Evolutionary conservation across 2,329 filamentous ascomycete genomes (phyloP), one percentile per base, ranked within the genome.

Genomic region (Alternaria arbusti): DNA sequence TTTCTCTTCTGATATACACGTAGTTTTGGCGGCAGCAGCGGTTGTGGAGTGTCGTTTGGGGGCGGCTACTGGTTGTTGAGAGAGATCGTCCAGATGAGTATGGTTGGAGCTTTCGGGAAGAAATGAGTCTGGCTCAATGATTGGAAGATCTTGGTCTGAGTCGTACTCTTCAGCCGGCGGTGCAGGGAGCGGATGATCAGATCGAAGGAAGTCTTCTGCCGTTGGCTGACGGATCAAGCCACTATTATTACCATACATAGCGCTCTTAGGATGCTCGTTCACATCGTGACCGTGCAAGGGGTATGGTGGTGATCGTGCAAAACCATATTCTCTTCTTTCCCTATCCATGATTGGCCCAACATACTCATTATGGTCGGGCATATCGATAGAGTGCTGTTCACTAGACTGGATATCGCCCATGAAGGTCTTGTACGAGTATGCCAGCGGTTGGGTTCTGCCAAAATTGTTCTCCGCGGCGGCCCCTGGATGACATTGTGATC

Each of bases 71-170:
- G 49, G 4, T 36, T 52, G 13, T 6, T 51, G 28, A 51, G 6
- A 13, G 1, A n/a, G 28, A 13, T 17, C n/a, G 49, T 2, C 30
- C 5, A 15, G 13, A 6, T 17, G 12, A 13, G 17, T 11, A n/a
- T 50, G 7, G n/a, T 10, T 6, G 15, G 15, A 13, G 7, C 45
- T n/a, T 12, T 56, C 32, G 17, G 26, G 15, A 9, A 62, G 23
- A 28, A 52, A 49, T 10, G 52, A 60, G 32, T 59, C 62, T 22
- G 56, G 54, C 12, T 63, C 54, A 25, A 61, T 59, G 5, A 59
- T 45, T 15, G 59, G 54, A 10, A 63, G 46, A 28, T 61, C 49
- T 51, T 63, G 65, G 13, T 63, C 54, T 2, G 45, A 44, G 32
- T 63, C 40, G 47, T 61, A 47, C 30, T n/a, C 43, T 15, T 52